These are phyloP conservation scores for Delonix regia DNA, from an alignment of 306 rosid species.

Conservation along the genomic window DNA sequence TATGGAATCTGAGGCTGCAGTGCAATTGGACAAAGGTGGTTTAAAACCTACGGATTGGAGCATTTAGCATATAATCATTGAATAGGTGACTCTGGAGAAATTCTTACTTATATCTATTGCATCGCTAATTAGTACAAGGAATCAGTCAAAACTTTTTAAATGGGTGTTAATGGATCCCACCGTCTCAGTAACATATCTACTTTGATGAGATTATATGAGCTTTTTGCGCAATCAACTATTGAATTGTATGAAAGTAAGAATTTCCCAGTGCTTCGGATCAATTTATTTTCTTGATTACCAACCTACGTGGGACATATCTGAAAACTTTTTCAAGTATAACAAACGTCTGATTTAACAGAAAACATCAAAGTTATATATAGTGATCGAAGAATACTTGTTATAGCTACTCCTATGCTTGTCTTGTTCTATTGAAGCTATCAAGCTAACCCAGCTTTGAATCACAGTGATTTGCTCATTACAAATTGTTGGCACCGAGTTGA, in stretches of 20 bases:
- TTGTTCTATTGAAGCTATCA: slow-evolving; percentile 31
- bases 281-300: background rate
- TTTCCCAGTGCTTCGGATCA: background rate
- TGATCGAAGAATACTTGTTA: slow-evolving; percentile 29
- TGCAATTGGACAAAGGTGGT: background rate
- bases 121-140: background rate
- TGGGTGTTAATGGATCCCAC: background rate
- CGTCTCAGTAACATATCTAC: background rate
- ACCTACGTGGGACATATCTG: slow-evolving; percentile 18
- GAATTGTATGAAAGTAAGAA: background rate
- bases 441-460: slow-evolving; percentile 29
- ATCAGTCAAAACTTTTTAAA: background rate
- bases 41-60: slow-evolving; percentile 5
- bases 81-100: background rate
- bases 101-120: background rate
- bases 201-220: background rate
- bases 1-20: slow-evolving; percentile 18
- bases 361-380: slow-evolving; percentile 35
- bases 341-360: slow-evolving; percentile 36
- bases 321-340: slow-evolving; percentile 33
- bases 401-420: slow-evolving; percentile 33
- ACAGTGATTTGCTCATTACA: slow-evolving; percentile 34
- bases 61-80: slow-evolving; percentile 13
- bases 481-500: slow-evolving; percentile 29
- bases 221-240: background rate